A percentile compares a stretch with the other conserved stretches of the same genome.
phyloP scores from a whole-genome alignment of 768 basidiomycete genomes.

The Asterophora lycoperdoides region DNA sequence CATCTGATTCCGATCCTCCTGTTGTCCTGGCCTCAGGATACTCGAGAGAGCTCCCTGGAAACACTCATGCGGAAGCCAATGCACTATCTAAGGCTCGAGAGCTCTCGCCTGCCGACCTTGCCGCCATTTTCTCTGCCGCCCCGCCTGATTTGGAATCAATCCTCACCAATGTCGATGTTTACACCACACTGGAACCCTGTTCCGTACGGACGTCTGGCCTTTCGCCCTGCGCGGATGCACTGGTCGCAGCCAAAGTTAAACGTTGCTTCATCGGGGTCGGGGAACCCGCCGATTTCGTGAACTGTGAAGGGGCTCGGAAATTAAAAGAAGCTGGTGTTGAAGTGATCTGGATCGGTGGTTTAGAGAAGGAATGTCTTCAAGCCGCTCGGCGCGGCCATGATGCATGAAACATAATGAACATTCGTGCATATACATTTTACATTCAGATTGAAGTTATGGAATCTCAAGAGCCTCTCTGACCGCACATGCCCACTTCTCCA shows the following conservation, averaged over 20 bases:
- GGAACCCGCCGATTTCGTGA: slow-evolving; percentile 93
- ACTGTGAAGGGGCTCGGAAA: slow-evolving; percentile 80
- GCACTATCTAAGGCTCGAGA: slow-evolving; percentile 67
- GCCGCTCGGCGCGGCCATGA: slow-evolving; percentile 66
- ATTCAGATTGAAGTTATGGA: slow-evolving; percentile 4
- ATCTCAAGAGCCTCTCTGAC: slow-evolving; percentile 16
- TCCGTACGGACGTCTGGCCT: slow-evolving; percentile 86
- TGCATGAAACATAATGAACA: slow-evolving; percentile 1
- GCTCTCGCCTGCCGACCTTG: slow-evolving; percentile 43
- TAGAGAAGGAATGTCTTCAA: slow-evolving; percentile 77
- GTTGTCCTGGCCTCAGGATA: slow-evolving; percentile 74
- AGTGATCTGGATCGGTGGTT: slow-evolving; percentile 66
- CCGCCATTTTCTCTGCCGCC: slow-evolving; percentile 37
- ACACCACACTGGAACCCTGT: slow-evolving; percentile 97
- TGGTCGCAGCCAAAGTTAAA: slow-evolving; percentile 65
- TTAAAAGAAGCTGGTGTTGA: slow-evolving; percentile 68
- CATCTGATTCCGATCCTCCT: slow-evolving; percentile 33
- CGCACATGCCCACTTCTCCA: slow-evolving; percentile 19
- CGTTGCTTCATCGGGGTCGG: slow-evolving; percentile 85
- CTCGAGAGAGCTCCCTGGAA: slow-evolving; percentile 88
- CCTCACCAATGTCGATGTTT: slow-evolving; percentile 64
- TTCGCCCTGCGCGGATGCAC: slow-evolving; percentile 78
- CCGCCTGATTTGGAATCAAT: slow-evolving; percentile 43
- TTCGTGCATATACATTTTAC: background rate
- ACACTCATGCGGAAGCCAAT: slow-evolving; percentile 97